Conservation (phyloP, 1,284 basidiomycete genomes). For the Cutaneotrichosporon dermatis region DNA sequence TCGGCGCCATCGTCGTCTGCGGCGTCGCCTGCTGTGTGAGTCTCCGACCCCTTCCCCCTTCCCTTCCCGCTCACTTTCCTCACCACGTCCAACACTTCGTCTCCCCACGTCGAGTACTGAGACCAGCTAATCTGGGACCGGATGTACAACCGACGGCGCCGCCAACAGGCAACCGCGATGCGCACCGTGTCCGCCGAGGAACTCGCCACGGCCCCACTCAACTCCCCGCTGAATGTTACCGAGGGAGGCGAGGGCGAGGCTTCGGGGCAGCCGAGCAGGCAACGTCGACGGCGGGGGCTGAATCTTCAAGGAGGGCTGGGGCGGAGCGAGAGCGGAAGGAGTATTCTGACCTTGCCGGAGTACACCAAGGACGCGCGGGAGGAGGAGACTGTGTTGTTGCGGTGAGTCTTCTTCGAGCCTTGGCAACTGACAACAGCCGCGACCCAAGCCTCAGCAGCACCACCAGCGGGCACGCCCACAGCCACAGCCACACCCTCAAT, state of each 20-base stretch:
- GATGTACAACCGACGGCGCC: too few species aligned
- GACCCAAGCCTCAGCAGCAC: background rate
- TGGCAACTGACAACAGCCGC: background rate
- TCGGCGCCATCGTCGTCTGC: background rate
- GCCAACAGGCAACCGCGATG: too few species aligned
- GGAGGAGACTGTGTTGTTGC: conserved; percentile 38
- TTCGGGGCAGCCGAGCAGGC: background rate
- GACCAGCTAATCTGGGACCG: too few species aligned
- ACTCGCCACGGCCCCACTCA: background rate
- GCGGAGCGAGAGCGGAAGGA: conserved; percentile 36
- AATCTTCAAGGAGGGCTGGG: background rate
- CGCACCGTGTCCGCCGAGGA: too few species aligned
- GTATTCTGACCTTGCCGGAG: conserved; percentile 35
- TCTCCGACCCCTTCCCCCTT: background rate
- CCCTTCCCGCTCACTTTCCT: too few species aligned
- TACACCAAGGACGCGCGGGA: conserved; percentile 43
- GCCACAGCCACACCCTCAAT: background rate
- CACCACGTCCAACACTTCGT: too few species aligned
- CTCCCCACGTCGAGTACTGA: too few species aligned
- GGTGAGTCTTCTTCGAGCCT: conserved; percentile 31
- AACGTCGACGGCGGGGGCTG: background rate
- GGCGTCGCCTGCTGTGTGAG: background rate
- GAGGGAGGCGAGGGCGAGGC: background rate
- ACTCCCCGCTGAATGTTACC: background rate
- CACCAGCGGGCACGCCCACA: background rate